Evolutionary conservation across 345 rosid species (phyloP).

Genomic region (Eucalyptus curtisii): DNA sequence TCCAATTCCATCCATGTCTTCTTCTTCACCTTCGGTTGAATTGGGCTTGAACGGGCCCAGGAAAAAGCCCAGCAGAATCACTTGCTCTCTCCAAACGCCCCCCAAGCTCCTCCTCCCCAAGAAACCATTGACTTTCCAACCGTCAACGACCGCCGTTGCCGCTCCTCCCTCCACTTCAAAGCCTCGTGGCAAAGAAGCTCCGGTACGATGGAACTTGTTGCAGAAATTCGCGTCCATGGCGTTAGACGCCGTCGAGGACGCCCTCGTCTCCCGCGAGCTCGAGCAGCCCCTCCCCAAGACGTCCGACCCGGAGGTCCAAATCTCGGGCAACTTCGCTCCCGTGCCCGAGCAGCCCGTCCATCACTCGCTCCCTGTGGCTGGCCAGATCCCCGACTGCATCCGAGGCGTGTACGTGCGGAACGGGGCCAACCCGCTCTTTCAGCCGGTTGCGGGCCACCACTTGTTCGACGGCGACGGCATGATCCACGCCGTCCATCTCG

Average conservation of each 20-base stretch:
- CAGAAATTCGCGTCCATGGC: slow-evolving; percentile 49
- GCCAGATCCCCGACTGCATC: slow-evolving; percentile 53
- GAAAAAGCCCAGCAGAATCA: slow-evolving; percentile 9
- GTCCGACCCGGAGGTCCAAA: slow-evolving; percentile 60
- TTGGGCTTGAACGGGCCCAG: background rate
- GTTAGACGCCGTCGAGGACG: slow-evolving; percentile 42
- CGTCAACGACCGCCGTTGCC: background rate
- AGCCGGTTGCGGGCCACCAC: slow-evolving; percentile 83
- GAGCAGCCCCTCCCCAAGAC: slow-evolving; percentile 63
- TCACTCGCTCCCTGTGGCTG: slow-evolving; percentile 42
- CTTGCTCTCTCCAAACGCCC: slow-evolving; percentile 43
- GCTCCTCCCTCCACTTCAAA: slow-evolving; percentile 15
- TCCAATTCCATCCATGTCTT: background rate
- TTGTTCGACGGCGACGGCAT: slow-evolving; percentile 89
- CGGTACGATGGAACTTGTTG: slow-evolving; percentile 30
- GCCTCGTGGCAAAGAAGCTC: background rate
- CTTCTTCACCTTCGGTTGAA: background rate
- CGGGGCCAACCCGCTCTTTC: slow-evolving; percentile 86
- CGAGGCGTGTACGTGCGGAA: slow-evolving; percentile 63
- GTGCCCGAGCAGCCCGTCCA: slow-evolving; percentile 54
- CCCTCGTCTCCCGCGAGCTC: slow-evolving; percentile 44
- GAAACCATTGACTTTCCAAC: background rate
- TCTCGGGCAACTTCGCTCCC: slow-evolving; percentile 76
- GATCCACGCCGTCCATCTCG: slow-evolving; percentile 68
- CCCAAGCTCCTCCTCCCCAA: background rate